phyloP scores from a whole-genome alignment of 2,329 filamentous ascomycete species.

The Didymella lethalis region DNA sequence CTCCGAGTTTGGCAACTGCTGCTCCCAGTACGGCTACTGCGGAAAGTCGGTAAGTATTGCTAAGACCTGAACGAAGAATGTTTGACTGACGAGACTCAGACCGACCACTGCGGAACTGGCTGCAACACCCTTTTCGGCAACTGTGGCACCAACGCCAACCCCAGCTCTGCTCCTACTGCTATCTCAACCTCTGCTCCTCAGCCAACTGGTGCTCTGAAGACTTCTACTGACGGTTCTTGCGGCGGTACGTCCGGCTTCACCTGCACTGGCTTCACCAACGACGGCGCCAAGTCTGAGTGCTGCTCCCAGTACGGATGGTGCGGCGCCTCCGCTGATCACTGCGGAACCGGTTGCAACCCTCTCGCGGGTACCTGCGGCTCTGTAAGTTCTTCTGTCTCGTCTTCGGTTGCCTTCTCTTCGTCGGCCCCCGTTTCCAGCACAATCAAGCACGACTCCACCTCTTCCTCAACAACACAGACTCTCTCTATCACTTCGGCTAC shows the following conservation, averaged over 20 bases:
- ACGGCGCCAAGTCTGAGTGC: conserved; percentile 52
- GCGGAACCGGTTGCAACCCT: conserved; percentile 45
- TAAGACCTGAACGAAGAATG: background rate
- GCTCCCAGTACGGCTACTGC: conserved; percentile 55
- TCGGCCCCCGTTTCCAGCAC: conserved; percentile 21
- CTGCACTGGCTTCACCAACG: conserved; percentile 33
- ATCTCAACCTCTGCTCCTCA: conserved; percentile 20
- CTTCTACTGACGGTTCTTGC: conserved; percentile 34
- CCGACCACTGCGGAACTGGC: conserved; percentile 24
- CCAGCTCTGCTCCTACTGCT: conserved; percentile 15
- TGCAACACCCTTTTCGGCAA: conserved; percentile 41
- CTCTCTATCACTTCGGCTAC: conserved; percentile 20
- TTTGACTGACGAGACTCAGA: conserved; percentile 1
- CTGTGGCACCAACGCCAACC: conserved; percentile 26
- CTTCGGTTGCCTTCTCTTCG: conserved; percentile 20
- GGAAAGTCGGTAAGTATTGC: conserved; percentile 26
- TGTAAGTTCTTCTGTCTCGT: conserved; percentile 21
- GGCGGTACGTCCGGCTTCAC: conserved; percentile 36
- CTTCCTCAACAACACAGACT: conserved; percentile 12
- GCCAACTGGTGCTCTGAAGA: conserved; percentile 24
- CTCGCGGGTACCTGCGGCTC: conserved; percentile 33
- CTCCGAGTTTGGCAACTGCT: conserved; percentile 54
- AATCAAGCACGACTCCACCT: conserved; percentile 20
- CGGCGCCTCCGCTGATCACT: conserved; percentile 41
- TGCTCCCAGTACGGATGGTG: conserved; percentile 57